A percentile compares a stretch with the other conserved stretches of the same genome.
Evolutionary conservation across 371 early-diverging fungal species (phyloP).

Genomic region (Phascolomyces articulosus): DNA sequence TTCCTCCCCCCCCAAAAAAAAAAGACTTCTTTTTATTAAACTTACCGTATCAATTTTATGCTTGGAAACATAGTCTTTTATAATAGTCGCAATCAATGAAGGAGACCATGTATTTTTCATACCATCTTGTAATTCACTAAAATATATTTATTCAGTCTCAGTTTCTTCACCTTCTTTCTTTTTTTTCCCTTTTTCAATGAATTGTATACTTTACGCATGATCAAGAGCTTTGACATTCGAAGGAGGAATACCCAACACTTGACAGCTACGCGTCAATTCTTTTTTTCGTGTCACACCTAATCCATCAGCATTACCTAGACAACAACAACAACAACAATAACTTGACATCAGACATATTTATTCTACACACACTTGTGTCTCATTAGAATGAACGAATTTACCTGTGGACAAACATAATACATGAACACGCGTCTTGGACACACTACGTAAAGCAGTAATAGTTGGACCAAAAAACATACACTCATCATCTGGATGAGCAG

Average conservation of each 20-base stretch:
- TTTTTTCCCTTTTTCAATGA: no score
- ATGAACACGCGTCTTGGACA: slow-evolving; percentile 54
- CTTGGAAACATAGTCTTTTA: slow-evolving; percentile 63
- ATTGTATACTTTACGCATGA: slow-evolving; percentile 52
- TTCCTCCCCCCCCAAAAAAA: no score
- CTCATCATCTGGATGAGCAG: slow-evolving; percentile 99
- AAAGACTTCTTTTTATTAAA: background rate
- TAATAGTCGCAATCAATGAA: slow-evolving; percentile 53
- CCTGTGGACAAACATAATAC: slow-evolving; percentile 90
- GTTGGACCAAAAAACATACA: slow-evolving; percentile 99
- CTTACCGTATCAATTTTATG: slow-evolving; percentile 69
- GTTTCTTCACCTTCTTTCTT: background rate
- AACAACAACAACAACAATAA: no score
- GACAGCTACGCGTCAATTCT: slow-evolving; percentile 76
- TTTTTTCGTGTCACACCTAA: slow-evolving; percentile 77
- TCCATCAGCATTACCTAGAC: slow-evolving; percentile 76
- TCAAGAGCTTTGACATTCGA: slow-evolving; percentile 67
- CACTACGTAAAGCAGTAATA: slow-evolving; percentile 42
- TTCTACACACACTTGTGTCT: background rate
- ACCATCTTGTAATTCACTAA: slow-evolving; percentile 77
- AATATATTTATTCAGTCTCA: background rate
- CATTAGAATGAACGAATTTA: slow-evolving; percentile 19
- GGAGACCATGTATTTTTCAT: slow-evolving; percentile 76
- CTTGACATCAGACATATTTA: background rate
- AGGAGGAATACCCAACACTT: slow-evolving; percentile 65